These are phyloP conservation scores for Paragyromitra xinjiangensis DNA, from an alignment of 495 filamentous ascomycete genomes.

Conservation along the genomic window DNA sequence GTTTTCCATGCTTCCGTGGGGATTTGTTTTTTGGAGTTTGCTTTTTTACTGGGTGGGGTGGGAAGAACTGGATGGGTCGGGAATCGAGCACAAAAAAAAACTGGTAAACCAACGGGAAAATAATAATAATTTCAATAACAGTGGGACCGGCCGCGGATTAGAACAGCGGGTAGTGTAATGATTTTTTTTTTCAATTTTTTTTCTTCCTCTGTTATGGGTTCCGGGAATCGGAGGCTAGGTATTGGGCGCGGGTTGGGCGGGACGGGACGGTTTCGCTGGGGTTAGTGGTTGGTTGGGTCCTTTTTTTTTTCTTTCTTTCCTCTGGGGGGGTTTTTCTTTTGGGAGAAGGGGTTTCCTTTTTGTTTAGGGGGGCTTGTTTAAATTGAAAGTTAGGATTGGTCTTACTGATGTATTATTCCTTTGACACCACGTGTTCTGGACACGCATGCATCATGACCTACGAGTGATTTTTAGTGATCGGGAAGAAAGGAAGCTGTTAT, in stretches of 20 bases:
- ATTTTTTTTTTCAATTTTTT: neutral
- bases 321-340: neutral
- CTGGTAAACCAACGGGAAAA: neutral
- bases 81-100: constrained; percentile 21
- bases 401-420: neutral
- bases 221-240: constrained; percentile 23
- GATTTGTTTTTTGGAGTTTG: neutral
- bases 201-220: constrained; percentile 21
- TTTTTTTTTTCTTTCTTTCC: constrained; percentile 3
- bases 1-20: neutral
- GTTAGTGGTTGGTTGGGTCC: neutral
- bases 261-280: constrained; percentile 13
- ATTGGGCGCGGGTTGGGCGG: constrained; percentile 1
- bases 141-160: neutral
- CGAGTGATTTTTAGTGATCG: constrained; percentile 46
- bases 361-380: constrained; percentile 16
- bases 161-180: neutral
- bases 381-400: neutral
- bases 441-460: neutral
- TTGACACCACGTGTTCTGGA: constrained; percentile 6
- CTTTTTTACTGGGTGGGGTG: constrained; percentile 1
- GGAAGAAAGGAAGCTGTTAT: neutral
- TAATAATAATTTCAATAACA: neutral
- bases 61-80: neutral
- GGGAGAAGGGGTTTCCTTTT: neutral